phyloP scores from a whole-genome alignment of 495 filamentous ascomycete species.

The Penicillium pancosmium region DNA sequence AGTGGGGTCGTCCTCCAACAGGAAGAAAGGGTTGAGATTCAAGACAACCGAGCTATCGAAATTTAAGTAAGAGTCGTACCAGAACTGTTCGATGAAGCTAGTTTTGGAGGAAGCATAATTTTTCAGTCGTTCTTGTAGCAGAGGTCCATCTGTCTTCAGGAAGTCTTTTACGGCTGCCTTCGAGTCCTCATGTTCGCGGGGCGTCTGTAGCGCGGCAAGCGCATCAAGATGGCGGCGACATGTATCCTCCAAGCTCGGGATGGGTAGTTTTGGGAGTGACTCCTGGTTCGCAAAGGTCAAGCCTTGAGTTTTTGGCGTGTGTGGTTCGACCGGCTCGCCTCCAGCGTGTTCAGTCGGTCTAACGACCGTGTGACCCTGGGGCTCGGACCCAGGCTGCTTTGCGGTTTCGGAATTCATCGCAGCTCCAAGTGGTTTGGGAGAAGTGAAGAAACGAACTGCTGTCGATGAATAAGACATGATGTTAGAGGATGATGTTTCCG shows the following conservation, averaged over 20 bases:
- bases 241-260: constrained; percentile 84
- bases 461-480: constrained; percentile 51
- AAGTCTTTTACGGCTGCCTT: constrained; percentile 83
- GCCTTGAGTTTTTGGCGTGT: constrained; percentile 32
- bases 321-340: constrained; percentile 16
- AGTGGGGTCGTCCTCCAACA: constrained; percentile 96
- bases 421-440: constrained; percentile 65
- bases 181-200: constrained; percentile 82
- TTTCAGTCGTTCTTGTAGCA: constrained; percentile 85
- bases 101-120: constrained; percentile 91
- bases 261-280: constrained; percentile 86
- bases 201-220: constrained; percentile 79
- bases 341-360: constrained; percentile 24
- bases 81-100: constrained; percentile 99
- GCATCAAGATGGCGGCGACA: constrained; percentile 79
- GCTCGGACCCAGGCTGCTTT: constrained; percentile 44
- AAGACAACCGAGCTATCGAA: constrained; percentile 97
- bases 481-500: constrained; percentile 37
- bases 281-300: constrained; percentile 91
- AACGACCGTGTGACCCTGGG: constrained; percentile 26
- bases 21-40: constrained; percentile 97
- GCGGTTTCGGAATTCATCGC: constrained; percentile 34
- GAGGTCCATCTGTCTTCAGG: constrained; percentile 77
- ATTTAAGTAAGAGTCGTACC: constrained; percentile 98
- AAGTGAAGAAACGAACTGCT: constrained; percentile 58